Evolutionary conservation across 1,284 basidiomycete genomes (phyloP).

Genomic region (Somion occarium): DNA sequence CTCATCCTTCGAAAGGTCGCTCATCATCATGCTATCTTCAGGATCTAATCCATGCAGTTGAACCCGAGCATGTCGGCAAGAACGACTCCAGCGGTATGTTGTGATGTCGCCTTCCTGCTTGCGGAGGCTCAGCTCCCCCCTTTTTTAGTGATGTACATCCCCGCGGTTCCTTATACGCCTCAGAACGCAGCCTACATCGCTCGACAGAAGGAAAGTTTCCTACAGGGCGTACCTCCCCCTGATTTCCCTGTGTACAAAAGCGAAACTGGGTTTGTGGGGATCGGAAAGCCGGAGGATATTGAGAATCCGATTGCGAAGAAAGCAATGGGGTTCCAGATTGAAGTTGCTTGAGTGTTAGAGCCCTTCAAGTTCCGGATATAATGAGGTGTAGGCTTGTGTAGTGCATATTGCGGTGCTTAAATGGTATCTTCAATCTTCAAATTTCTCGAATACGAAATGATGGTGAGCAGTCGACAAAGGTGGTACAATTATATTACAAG

Average conservation of each 20-base stretch:
- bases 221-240: slow-evolving; percentile 57
- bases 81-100: slow-evolving; percentile 65
- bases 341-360: slow-evolving; percentile 20
- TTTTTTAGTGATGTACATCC: slow-evolving; percentile 71
- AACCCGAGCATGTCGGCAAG: slow-evolving; percentile 61
- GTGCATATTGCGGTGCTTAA: no score
- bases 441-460: no score
- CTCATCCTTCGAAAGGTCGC: not conserved
- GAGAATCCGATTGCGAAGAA: slow-evolving; percentile 37
- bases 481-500: no score
- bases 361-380: no score
- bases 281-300: slow-evolving; percentile 47
- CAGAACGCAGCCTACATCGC: slow-evolving; percentile 58
- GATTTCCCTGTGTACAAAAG: slow-evolving; percentile 68
- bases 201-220: slow-evolving; percentile 59
- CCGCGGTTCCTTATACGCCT: slow-evolving; percentile 70
- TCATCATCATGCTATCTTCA: slow-evolving; percentile 10
- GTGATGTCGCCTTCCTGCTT: not conserved
- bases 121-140: slow-evolving; percentile 2
- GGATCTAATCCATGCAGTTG: slow-evolving; percentile 81
- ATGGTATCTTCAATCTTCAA: no score
- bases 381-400: no score
- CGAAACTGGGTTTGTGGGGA: slow-evolving; percentile 50
- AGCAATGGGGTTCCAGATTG: slow-evolving; percentile 48
- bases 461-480: no score